Conservation (phyloP, 177 flowering plant genomes). For the Tripterygium wilfordii region DNA sequence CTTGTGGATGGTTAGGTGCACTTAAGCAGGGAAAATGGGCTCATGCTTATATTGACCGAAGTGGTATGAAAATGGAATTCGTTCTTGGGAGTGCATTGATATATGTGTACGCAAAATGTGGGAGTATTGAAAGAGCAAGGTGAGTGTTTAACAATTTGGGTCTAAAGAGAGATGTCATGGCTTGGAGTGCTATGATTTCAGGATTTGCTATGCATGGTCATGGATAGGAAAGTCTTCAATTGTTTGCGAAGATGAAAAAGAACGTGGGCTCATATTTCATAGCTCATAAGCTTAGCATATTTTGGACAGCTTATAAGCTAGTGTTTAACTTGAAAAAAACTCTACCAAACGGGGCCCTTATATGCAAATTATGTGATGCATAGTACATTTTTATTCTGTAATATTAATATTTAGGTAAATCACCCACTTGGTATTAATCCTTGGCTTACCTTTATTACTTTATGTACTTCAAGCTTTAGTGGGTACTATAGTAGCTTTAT, state of each 20-base stretch:
- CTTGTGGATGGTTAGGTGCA: slow-evolving; percentile 37
- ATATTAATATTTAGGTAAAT: too few species aligned
- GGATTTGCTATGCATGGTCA: slow-evolving; percentile 41
- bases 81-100: slow-evolving; percentile 38
- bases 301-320: too few species aligned
- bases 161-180: slow-evolving; percentile 30
- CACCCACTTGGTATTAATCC: too few species aligned
- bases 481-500: too few species aligned
- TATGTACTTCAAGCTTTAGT: too few species aligned
- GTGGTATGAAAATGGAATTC: slow-evolving; percentile 23
- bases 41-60: slow-evolving; percentile 30
- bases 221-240: slow-evolving; percentile 18
- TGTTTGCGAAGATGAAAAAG: slow-evolving; percentile 26
- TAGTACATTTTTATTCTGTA: too few species aligned
- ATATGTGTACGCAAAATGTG: slow-evolving; percentile 51
- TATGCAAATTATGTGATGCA: too few species aligned
- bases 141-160: slow-evolving; percentile 27
- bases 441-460: too few species aligned
- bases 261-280: too few species aligned
- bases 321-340: too few species aligned
- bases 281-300: too few species aligned
- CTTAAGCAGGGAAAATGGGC: slow-evolving; percentile 40
- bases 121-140: slow-evolving; percentile 29
- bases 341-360: too few species aligned
- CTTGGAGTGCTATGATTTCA: slow-evolving; percentile 43